Evolutionary conservation across 306 rosid species (phyloP).

Genomic region (Rosa lucieae): DNA sequence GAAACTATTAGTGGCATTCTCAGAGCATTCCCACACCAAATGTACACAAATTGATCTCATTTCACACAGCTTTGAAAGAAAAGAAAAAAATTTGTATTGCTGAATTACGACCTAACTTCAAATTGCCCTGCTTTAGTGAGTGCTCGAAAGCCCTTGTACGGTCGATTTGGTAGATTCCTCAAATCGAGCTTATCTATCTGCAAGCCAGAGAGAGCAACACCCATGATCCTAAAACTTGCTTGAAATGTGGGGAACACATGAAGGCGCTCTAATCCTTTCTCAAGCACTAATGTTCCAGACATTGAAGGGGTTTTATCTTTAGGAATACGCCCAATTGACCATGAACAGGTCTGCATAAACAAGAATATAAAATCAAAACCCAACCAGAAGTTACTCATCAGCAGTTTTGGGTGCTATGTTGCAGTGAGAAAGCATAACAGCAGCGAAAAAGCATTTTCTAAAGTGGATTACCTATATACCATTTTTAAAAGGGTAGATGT

Average conservation of each 20-base stretch:
- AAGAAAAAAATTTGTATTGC: not conserved
- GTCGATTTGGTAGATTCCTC: conserved; percentile 58
- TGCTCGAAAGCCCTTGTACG: conserved; percentile 92
- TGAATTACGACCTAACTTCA: conserved; percentile 67
- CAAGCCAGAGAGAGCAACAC: conserved; percentile 84
- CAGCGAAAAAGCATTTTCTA: not conserved
- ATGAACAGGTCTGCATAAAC: conserved; percentile 68
- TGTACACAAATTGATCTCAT: not conserved
- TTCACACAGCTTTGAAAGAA: conserved; percentile 6
- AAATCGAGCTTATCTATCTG: conserved; percentile 83
- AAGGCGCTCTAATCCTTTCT: conserved; percentile 74
- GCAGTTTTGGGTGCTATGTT: not conserved
- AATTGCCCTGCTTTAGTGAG: conserved; percentile 79
- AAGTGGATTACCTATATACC: not conserved
- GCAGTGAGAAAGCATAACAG: not conserved
- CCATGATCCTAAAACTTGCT: conserved; percentile 81
- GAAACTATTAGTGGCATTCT: not conserved
- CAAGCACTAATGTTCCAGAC: conserved; percentile 85
- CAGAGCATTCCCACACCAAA: not conserved
- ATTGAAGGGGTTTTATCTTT: conserved; percentile 86
- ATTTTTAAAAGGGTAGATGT: too few species aligned
- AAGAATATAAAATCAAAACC: conserved; percentile 5
- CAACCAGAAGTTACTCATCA: not conserved
- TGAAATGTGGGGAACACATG: conserved; percentile 83
- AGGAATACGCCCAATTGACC: conserved; percentile 89